phyloP scores from a whole-genome alignment of 495 filamentous ascomycete species.

The Xylaria flabelliformis region DNA sequence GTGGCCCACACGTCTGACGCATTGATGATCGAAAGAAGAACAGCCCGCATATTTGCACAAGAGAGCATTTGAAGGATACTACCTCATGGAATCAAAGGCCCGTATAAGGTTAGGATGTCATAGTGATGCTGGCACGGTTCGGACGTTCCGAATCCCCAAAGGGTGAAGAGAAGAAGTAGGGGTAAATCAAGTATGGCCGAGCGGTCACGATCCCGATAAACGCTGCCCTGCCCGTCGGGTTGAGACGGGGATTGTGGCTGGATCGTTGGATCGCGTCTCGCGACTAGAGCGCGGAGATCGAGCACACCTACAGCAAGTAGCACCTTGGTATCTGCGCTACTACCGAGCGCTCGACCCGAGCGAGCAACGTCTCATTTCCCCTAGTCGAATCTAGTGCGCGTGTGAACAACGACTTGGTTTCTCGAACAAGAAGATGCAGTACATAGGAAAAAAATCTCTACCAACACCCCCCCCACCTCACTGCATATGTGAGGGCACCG shows the following conservation, averaged over 20 bases:
- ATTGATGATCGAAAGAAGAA: slow-evolving; percentile 23
- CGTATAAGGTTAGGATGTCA: slow-evolving; percentile 20
- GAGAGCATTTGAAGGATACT: slow-evolving; percentile 4
- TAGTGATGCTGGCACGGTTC: slow-evolving; percentile 14
- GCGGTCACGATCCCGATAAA: slow-evolving; percentile 7
- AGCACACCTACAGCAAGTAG: background rate
- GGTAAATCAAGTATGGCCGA: background rate
- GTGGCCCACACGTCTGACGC: slow-evolving; percentile 27
- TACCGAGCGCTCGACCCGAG: slow-evolving; percentile 19
- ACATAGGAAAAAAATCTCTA: slow-evolving; percentile 3
- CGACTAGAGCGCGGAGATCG: slow-evolving; percentile 1
- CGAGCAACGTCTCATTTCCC: slow-evolving; percentile 21
- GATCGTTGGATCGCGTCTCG: slow-evolving; percentile 14
- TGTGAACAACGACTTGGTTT: slow-evolving; percentile 15
- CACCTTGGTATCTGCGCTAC: background rate
- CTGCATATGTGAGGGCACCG: slow-evolving; percentile 17
- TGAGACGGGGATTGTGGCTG: background rate
- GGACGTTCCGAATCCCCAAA: slow-evolving; percentile 17
- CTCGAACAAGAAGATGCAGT: slow-evolving; percentile 8
- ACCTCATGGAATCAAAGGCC: background rate
- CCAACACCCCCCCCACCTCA: slow-evolving; percentile 13
- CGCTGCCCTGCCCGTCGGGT: background rate
- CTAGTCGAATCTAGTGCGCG: slow-evolving; percentile 7
- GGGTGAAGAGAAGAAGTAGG: background rate
- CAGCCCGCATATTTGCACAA: slow-evolving; percentile 6